Base-by-base conservation (phyloP, 306 rosid species). In the Lathyrus tuberosus region DNA sequence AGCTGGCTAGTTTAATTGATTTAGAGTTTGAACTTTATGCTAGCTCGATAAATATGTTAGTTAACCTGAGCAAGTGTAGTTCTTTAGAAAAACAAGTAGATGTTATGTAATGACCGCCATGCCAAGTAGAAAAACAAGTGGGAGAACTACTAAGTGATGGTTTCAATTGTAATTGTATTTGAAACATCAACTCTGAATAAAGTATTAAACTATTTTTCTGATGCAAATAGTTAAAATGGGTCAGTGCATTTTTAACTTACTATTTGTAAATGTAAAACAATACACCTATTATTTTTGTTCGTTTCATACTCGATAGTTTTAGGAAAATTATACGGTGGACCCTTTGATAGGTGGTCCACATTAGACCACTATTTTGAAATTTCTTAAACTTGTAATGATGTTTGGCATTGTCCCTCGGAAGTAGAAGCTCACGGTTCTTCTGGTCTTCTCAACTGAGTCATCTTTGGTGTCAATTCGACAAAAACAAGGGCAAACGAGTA, bases 151-250 rank as follows among this genome's bases (percentile, higher is more conserved):
- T 6, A 13, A 11, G 57, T 52, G 7, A 42, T 16, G 59, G 35
- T 72, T 60, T 65, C 18, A 4, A 59, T 37, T 47, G 40, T 51
- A 51, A 62, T 52, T 67, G 42, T 67, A 41, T 16, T 60, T 56
- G 47, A 49, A 33, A 46, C 67, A 40, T 22, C 33, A 40, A 47
- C 33, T 37, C 24, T 40, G 51, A 66, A 43, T 43, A 35, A 33
- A 66, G 20, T 26, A 33, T 18, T 47, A 17, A 10, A 64, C 26
- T 22, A 31, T 38, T 40, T 51, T 59, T 66, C 61, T 49, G n/a
- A 67, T 60, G 64, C 22, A 69, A 77, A 69, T 52, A 65, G 43
- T 66, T 42, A 78, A 18, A 49, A 15, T 11, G 44, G 20, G 51
- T 38, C 20, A 26, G n/a, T 61, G 61, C 68, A 33, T 48, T 38